Evolutionary conservation across 345 rosid genomes (phyloP).

Genomic region (Abelmoschus esculentus): DNA sequence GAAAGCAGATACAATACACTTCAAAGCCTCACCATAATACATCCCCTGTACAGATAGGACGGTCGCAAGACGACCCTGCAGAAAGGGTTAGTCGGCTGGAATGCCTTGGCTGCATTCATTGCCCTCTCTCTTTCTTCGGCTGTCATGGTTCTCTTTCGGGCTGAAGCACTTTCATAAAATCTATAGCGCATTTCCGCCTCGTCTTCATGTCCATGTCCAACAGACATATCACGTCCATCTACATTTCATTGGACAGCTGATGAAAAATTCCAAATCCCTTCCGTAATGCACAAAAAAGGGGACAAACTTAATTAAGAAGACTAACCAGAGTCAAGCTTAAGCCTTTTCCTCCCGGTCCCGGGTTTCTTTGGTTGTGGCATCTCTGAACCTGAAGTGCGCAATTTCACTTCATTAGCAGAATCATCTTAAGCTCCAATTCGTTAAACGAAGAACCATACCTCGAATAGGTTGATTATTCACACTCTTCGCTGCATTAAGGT

Average conservation of each 20-base stretch:
- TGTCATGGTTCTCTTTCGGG: background rate
- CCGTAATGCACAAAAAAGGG: background rate
- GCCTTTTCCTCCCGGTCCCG: slow-evolving; percentile 65
- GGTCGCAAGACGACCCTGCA: background rate
- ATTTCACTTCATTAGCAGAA: slow-evolving; percentile 22
- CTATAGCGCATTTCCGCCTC: background rate
- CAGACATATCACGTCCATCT: background rate
- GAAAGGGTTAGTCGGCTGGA: background rate
- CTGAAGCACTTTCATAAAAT: background rate
- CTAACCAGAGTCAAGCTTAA: slow-evolving; percentile 60
- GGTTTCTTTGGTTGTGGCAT: slow-evolving; percentile 40
- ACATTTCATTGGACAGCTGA: background rate
- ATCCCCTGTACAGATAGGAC: background rate
- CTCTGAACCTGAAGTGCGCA: slow-evolving; percentile 32
- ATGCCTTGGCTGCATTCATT: background rate
- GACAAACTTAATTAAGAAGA: slow-evolving; percentile 7
- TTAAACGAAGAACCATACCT: slow-evolving; percentile 15
- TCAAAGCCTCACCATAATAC: background rate
- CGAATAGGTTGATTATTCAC: slow-evolving; percentile 18
- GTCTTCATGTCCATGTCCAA: background rate
- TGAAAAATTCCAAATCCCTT: background rate
- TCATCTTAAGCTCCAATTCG: slow-evolving; percentile 12
- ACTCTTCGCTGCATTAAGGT: too few species aligned
- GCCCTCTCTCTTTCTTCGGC: background rate
- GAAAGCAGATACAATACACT: background rate